Evolutionary conservation across 192 early-diverging fungal genomes (phyloP), one percentile per base, ranked within the genome.

Genomic region (Backusella westeae): DNA sequence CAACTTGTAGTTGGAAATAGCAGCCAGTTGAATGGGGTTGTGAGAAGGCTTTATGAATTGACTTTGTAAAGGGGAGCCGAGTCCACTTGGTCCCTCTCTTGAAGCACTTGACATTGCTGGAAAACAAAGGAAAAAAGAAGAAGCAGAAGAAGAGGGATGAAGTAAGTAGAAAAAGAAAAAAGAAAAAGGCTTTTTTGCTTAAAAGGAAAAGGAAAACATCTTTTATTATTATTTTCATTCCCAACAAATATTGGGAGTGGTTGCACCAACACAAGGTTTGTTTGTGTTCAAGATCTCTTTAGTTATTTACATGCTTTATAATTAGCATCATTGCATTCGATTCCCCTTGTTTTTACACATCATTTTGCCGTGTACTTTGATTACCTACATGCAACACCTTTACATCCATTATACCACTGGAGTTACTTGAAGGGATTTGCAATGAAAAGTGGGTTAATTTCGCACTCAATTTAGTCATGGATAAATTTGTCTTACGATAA

Each of bases 1-100:
- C 49, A 83, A 67, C 29, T 83, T 83, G 65, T 83, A 83, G 35
- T 83, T 83, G 26, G 82, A 80, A 59, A 83, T 78, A 42, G 82
- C 82, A 1, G 82, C 79, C 1, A 83, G 66, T 59, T 83, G 82
- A 32, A 83, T 76, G 21, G 82, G 82, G 44, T 83, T 83, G 68
- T 83, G 76, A 39, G 49, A 67, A 23, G 79, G 52, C 3, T 49
- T 49, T 49, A 59, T 53, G 34, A 80, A 59, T 29, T 75, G 78
- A 71, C 39, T 49, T 12, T 63, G 56, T 63, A 63, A 63, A 63
- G 56, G 56, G 12, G 56, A 63, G 12, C 56, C 21, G 12, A 63
- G 56, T 29, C 56, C 56, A 63, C 23, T 63, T 29, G 56, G 56
- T 26, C 56, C 56, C 26, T 63, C 56, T 63, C 7, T 63, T 63